Percentiles rank a stretch among this genome's conserved stretches.
Evolutionary conservation across 495 filamentous ascomycete species (phyloP).

Genomic region (Acidomyces sp.): DNA sequence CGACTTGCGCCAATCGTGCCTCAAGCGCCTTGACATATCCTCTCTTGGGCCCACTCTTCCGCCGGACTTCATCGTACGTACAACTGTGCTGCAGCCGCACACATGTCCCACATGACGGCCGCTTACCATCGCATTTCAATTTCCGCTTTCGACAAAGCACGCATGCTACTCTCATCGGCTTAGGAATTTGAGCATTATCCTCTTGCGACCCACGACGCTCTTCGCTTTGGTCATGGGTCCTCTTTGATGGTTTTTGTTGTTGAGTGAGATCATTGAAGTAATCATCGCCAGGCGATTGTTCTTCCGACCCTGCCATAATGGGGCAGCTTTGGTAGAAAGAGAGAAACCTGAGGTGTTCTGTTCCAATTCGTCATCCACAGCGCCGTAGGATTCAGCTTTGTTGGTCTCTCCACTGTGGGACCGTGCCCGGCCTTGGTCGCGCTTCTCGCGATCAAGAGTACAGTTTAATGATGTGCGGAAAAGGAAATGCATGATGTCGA

Average conservation of each 20-base stretch:
- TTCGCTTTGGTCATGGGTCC: too few species aligned
- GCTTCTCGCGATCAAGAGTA: too few species aligned
- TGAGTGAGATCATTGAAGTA: conserved; percentile 47
- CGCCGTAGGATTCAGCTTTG: too few species aligned
- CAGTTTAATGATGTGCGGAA: too few species aligned
- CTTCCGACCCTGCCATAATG: conserved; percentile 7
- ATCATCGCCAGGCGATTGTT: conserved; percentile 25
- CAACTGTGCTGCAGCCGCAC: conserved; percentile 78
- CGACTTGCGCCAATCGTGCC: conserved; percentile 79
- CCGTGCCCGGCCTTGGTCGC: too few species aligned
- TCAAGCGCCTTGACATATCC: conserved; percentile 97
- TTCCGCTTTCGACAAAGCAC: conserved; percentile 91
- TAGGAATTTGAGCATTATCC: conserved; percentile 53
- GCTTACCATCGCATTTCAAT: conserved; percentile 62
- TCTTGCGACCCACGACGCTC: conserved; percentile 30
- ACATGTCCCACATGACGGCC: conserved; percentile 88
- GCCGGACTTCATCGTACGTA: conserved; percentile 87
- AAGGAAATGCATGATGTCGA: too few species aligned
- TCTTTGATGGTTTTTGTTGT: conserved; percentile 30
- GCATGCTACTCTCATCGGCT: conserved; percentile 90
- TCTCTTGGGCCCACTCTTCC: conserved; percentile 95
- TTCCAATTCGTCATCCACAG: too few species aligned
- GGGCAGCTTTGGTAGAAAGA: too few species aligned
- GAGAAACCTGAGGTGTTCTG: too few species aligned
- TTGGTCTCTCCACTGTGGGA: too few species aligned